Evolutionary conservation across 1,284 basidiomycete genomes (phyloP).

Genomic region (Bondarzewia mesenterica): DNA sequence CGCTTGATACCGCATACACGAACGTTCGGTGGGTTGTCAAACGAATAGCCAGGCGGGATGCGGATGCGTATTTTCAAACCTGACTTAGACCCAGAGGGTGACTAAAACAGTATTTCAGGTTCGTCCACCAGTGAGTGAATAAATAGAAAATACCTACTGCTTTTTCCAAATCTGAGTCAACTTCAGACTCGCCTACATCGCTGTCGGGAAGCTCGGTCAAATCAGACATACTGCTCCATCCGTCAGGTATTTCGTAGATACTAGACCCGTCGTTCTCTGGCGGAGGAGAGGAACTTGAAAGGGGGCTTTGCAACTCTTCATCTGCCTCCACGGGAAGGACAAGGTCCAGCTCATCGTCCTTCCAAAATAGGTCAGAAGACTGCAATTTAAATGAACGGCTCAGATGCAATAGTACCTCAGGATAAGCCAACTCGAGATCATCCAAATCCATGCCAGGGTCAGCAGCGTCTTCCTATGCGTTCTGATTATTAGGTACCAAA

Average conservation of each 20-base stretch:
- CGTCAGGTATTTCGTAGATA: conserved; percentile 1
- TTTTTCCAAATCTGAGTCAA: conserved; percentile 4
- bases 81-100: background rate
- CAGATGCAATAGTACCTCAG: background rate
- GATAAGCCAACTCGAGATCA: conserved; percentile 2
- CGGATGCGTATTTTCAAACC: conserved; percentile 5
- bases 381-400: background rate
- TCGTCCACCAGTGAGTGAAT: too few species aligned
- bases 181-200: conserved; percentile 15
- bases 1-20: conserved; percentile 9
- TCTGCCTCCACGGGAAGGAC: too few species aligned
- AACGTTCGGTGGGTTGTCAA: background rate
- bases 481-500: too few species aligned
- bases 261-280: background rate
- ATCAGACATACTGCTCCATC: conserved; percentile 17
- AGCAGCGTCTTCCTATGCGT: too few species aligned
- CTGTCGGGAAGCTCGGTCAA: conserved; percentile 15
- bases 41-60: background rate
- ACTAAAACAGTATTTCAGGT: background rate
- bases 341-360: too few species aligned
- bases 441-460: background rate
- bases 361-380: background rate
- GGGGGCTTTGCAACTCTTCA: background rate
- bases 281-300: background rate
- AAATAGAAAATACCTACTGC: too few species aligned